A percentile compares a stretch with the other conserved stretches of the same genome.
Conservation (phyloP, 306 rosid genomes). For the Carpinus viminea region DNA sequence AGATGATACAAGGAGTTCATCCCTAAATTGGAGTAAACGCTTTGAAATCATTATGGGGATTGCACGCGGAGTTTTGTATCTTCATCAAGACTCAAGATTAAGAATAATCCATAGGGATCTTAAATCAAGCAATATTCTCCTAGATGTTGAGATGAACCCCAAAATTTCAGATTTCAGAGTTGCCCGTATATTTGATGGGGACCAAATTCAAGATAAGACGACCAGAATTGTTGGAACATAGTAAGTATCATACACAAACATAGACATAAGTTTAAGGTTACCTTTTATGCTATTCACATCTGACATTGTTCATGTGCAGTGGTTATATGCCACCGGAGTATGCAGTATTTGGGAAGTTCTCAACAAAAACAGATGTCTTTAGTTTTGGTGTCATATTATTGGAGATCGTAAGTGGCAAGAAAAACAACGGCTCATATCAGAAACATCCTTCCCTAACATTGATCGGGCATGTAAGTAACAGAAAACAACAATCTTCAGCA, state of each 20-base stretch:
- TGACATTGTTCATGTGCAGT: slow-evolving; percentile 11
- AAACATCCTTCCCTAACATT: background rate
- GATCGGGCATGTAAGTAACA: slow-evolving; percentile 3
- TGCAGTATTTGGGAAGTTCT: slow-evolving; percentile 30
- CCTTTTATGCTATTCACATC: background rate
- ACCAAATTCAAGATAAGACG: background rate
- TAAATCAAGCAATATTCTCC: background rate
- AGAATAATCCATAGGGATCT: background rate
- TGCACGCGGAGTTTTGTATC: slow-evolving; percentile 4
- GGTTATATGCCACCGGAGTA: slow-evolving; percentile 48
- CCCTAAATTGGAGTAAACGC: background rate
- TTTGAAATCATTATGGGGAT: slow-evolving; percentile 10
- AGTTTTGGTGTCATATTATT: slow-evolving; percentile 46
- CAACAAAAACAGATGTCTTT: slow-evolving; percentile 39
- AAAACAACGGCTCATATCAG: slow-evolving; percentile 9
- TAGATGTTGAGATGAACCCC: background rate
- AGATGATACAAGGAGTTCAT: background rate
- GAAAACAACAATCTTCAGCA: background rate
- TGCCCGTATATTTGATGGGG: background rate
- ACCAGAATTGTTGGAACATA: slow-evolving; percentile 45
- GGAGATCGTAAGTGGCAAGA: slow-evolving; percentile 42
- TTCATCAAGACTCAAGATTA: background rate
- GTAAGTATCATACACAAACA: slow-evolving; percentile 16
- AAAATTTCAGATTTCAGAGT: background rate
- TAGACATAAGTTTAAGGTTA: background rate